Base-by-base conservation (phyloP, 2,329 filamentous ascomycete genomes). In the Ophiosphaerella herpotricha region DNA sequence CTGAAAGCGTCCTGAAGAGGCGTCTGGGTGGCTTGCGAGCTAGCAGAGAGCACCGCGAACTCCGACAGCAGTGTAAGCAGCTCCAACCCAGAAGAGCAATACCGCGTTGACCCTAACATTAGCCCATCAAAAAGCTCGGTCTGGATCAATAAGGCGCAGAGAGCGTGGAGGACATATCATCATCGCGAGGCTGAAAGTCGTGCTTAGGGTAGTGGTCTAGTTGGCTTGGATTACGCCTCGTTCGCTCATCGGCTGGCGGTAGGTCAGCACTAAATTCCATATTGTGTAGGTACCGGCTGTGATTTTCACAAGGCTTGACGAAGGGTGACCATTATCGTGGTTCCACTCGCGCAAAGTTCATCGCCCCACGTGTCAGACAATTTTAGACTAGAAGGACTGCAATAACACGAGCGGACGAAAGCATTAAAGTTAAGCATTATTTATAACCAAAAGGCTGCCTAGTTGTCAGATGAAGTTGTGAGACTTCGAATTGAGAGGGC, bases 171-270 rank as follows among this genome's bases (percentile, higher is more conserved):
- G 42, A 18, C 14, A 45, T 46, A 37, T 21, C 21, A 45, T 41
- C 41, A 50, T 45, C 23, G 38, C n/a, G 46, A 49, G 40, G 46
- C 46, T 44, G 35, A 39, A 49, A 43, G 46, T 49, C 40, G 40
- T 49, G 46, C 46, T 49, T 18, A 18, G 11, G 12, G 16, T 13
- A 13, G 7, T 14, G 33, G 16, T 12, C n/a, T 24, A 6, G 18
- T 36, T 24, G 31, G 40, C 43, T 49, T 48, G 46, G 46, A 3
- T 4, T 7, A 4, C 24, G 7, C 12, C 8, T 43, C n/a, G 33
- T 29, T 44, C 41, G 41, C 41, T 36, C 16, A 13, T 33, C 13
- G 23, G 32, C 16, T n/a, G 18, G 2, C 18, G 4, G 42, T 23
- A 37, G 12, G 26, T 23, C 14, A 31, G 38, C 16, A 44, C 26